Conservation (phyloP, 441 rosid species). For the Pelargonium fulgidum region DNA sequence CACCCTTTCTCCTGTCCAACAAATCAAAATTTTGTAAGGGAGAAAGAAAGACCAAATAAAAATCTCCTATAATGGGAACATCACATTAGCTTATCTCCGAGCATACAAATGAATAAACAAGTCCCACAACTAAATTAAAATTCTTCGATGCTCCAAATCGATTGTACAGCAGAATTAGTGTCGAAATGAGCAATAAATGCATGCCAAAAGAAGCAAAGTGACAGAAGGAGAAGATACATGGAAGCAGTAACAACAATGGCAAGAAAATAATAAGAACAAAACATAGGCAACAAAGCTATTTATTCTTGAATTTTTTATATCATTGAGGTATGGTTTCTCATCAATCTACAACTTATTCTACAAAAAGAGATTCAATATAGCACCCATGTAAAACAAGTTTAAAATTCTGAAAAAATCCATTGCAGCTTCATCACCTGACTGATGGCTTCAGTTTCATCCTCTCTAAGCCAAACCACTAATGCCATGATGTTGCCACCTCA, state of each 20-base stretch:
- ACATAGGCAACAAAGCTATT: slow-evolving; percentile 22
- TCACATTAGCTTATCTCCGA: too few relatives aligned
- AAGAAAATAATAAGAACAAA: too few relatives aligned
- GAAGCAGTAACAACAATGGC: too few relatives aligned
- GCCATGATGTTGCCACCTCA: slow-evolving; percentile 22
- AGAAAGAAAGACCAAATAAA: too few relatives aligned
- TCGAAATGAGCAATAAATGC: background rate
- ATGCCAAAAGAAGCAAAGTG: background rate
- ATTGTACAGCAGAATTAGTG: background rate
- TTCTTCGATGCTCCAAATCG: too few relatives aligned
- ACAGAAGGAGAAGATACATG: background rate
- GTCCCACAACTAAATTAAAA: too few relatives aligned
- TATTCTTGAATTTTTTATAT: slow-evolving; percentile 29
- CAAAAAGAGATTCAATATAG: slow-evolving; percentile 28
- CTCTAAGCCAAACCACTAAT: slow-evolving; percentile 18
- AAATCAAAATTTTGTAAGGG: too few relatives aligned
- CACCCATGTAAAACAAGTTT: slow-evolving; percentile 16
- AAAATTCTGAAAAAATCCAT: background rate
- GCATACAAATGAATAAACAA: too few relatives aligned
- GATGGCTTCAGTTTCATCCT: slow-evolving; percentile 7
- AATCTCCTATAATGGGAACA: too few relatives aligned
- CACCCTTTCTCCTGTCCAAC: too few relatives aligned
- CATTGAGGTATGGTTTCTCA: slow-evolving; percentile 22
- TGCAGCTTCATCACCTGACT: slow-evolving; percentile 43
- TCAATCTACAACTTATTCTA: slow-evolving; percentile 35